These are phyloP conservation scores for Pulicaria dysenterica DNA, from an alignment of 129 eudicot species.

Conservation along the genomic window DNA sequence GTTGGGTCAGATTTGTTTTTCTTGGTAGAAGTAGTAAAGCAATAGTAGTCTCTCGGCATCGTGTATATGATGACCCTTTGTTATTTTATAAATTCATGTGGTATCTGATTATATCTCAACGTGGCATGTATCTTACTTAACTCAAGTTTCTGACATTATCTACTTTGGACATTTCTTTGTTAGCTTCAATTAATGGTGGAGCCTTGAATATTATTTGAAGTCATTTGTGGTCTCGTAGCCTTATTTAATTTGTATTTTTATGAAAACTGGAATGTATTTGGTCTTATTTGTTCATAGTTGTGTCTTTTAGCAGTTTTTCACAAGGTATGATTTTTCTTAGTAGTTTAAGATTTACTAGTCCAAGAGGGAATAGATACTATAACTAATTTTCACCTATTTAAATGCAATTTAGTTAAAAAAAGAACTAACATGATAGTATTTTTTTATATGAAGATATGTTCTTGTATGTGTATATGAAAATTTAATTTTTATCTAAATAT, in stretches of 20 bases:
- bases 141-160: too few relatives aligned
- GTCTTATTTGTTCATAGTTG: not conserved
- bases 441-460: too few relatives aligned
- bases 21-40: not conserved
- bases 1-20: too few relatives aligned
- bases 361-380: not conserved
- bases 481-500: too few relatives aligned
- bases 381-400: too few relatives aligned
- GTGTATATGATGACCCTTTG: not conserved
- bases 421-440: too few relatives aligned
- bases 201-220: constrained; percentile 8
- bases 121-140: constrained; percentile 7
- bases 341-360: constrained; percentile 2
- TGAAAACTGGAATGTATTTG: not conserved
- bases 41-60: not conserved
- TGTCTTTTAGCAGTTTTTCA: not conserved
- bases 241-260: not conserved
- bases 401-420: too few relatives aligned
- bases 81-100: not conserved
- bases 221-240: not conserved
- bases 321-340: too few relatives aligned
- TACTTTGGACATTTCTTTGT: too few relatives aligned
- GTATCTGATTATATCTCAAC: not conserved
- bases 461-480: too few relatives aligned
- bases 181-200: too few relatives aligned